phyloP scores from a whole-genome alignment of 2,329 filamentous ascomycete genomes.

The Trichoderma polysporum region DNA sequence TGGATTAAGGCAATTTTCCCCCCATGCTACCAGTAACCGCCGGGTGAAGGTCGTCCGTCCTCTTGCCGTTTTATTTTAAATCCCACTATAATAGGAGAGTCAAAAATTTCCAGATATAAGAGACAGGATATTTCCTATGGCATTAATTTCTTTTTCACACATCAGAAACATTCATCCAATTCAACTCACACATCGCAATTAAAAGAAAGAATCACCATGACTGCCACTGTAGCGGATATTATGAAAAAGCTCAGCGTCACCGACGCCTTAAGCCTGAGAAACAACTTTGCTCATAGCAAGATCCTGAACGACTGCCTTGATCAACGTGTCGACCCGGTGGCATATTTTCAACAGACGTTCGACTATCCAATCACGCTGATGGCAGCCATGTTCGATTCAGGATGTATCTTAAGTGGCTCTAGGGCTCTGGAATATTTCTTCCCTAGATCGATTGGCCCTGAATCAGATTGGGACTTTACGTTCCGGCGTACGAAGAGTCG shows the following conservation, averaged over 20 bases:
- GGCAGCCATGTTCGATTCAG: constrained; percentile 19
- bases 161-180: background rate
- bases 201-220: background rate
- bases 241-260: constrained; percentile 22
- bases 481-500: constrained; percentile 20
- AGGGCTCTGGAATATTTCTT: constrained; percentile 21
- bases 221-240: background rate
- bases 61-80: too few species aligned
- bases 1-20: too few species aligned
- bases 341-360: constrained; percentile 18
- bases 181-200: background rate
- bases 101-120: too few species aligned
- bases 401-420: constrained; percentile 17
- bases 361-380: constrained; percentile 20
- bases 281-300: background rate
- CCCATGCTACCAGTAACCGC: too few species aligned
- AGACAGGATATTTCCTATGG: too few species aligned
- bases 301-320: constrained; percentile 9
- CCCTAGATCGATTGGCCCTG: background rate
- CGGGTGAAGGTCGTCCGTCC: too few species aligned
- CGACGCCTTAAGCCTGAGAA: constrained; percentile 8
- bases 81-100: too few species aligned
- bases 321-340: background rate
- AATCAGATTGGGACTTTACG: constrained; percentile 17
- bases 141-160: too few species aligned